Conservation (phyloP, 495 filamentous ascomycete genomes). For the Hypoxylon lienhwacheense region DNA sequence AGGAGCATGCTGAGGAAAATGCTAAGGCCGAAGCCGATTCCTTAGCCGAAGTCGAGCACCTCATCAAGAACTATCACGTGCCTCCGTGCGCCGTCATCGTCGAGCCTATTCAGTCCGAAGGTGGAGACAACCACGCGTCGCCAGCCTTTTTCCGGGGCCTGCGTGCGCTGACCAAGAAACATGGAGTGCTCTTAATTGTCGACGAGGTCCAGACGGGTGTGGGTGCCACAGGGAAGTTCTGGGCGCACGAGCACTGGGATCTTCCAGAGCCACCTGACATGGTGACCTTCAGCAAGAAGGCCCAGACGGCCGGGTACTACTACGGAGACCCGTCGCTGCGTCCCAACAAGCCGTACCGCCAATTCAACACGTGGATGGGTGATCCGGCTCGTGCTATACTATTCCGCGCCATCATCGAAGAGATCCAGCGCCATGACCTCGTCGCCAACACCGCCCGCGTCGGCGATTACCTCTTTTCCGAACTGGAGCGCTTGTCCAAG, state of each 20-base stretch:
- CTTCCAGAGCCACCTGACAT: constrained; percentile 86
- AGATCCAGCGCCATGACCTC: constrained; percentile 79
- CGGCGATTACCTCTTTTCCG: constrained; percentile 79
- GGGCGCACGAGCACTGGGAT: constrained; percentile 98
- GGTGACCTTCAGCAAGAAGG: constrained; percentile 99
- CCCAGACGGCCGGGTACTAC: constrained; percentile 97
- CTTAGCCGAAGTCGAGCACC: constrained; percentile 82
- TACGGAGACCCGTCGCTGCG: constrained; percentile 82
- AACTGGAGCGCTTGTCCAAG: constrained; percentile 67
- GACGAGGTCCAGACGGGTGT: constrained; percentile 99
- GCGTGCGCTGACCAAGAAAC: constrained; percentile 80
- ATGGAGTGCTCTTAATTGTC: constrained; percentile 89
- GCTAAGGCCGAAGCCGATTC: constrained; percentile 79
- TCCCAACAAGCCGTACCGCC: constrained; percentile 98
- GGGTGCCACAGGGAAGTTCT: constrained; percentile 94
- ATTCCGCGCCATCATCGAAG: constrained; percentile 88
- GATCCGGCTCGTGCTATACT: constrained; percentile 88
- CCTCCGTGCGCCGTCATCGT: constrained; percentile 90
- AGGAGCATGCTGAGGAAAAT: constrained; percentile 81
- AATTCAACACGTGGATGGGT: constrained; percentile 99
- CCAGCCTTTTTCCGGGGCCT: constrained; percentile 90
- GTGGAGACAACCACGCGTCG: constrained; percentile 97
- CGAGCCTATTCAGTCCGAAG: constrained; percentile 97
- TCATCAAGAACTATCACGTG: constrained; percentile 79
- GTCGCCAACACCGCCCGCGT: constrained; percentile 79